Base-by-base conservation (phyloP, 1,139 yeast species). In the Lodderomyces metapsilosis region DNA sequence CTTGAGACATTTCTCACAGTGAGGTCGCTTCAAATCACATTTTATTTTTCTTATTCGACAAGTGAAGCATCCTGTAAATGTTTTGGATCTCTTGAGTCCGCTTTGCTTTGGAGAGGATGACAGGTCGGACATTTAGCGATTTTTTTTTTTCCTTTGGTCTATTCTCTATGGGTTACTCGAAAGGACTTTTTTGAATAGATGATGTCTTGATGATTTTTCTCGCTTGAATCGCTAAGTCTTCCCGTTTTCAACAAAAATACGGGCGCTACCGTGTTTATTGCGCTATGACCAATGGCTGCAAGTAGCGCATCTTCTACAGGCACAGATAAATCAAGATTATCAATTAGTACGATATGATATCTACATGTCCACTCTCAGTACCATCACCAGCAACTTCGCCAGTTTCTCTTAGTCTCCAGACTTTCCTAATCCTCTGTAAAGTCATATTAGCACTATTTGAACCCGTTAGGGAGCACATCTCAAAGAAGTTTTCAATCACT, bases 31-130 rank as follows among this genome's bases (percentile, higher is more conserved):
- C 27, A 73, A 61, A 49, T 75, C 82, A 54, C 81, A 76, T 38
- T 75, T 63, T 34, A 76, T 67, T 53, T 75, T 74, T 37, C 80
- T 49, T 5, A 71, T 56, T 23, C 81, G 60, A 52, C 81, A 76
- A 0, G 77, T 70, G 58, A 75, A 74, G 48, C 82, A 76, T 1
- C 82, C 82, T 1, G 71, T 63, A 43, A 74, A 75, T 0, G 78
- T 68, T 40, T 76, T 73, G 38, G 66, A 60, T 36, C 69, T 20
- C 12, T 28, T 28, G 18, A 11, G 18, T 8, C 17, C 15, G 24
- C 15, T 45, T 47, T 57, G 55, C 4, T 36, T 25, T 31, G 38
- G 32, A 23, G 24, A 31, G 10, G 45, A 34, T 34, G 35, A 28
- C 7, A 11, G 18, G 31, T 4, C 8, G 18, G 32, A 28, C 32